Evolutionary conservation across 2,329 filamentous ascomycete species (phyloP).

Genomic region (Xylaria sp.): DNA sequence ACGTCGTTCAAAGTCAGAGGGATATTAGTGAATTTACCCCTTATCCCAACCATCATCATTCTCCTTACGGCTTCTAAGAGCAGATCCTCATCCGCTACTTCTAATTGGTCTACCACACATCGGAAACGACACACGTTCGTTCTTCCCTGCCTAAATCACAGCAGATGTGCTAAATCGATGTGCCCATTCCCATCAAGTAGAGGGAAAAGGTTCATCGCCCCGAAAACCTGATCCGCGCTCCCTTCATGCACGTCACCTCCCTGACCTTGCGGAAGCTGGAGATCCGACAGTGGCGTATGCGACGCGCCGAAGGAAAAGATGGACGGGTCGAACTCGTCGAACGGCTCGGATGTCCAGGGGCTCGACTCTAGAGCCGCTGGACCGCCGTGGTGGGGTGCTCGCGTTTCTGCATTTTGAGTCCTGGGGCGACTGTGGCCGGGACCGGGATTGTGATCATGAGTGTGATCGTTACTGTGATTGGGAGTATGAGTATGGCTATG

Average conservation of each 20-base stretch:
- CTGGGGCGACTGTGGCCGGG: not conserved
- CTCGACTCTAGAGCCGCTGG: not conserved
- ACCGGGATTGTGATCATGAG: not conserved
- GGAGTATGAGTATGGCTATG: not conserved
- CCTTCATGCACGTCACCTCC: conserved; percentile 50
- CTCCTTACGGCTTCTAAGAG: too few relatives aligned
- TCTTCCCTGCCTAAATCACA: conserved; percentile 2
- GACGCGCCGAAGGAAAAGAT: conserved; percentile 42
- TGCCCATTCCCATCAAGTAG: conserved; percentile 63
- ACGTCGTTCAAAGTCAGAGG: too few relatives aligned
- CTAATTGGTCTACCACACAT: too few relatives aligned
- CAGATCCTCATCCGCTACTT: too few relatives aligned
- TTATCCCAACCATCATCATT: too few relatives aligned
- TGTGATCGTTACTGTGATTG: not conserved
- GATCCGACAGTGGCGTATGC: conserved; percentile 39
- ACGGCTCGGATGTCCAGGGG: conserved; percentile 16
- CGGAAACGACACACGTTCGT: too few relatives aligned
- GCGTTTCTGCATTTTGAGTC: not conserved
- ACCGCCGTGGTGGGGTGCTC: not conserved
- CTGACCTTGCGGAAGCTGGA: conserved; percentile 42
- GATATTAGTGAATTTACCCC: too few relatives aligned
- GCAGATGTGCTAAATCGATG: conserved; percentile 59
- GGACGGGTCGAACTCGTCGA: conserved; percentile 40
- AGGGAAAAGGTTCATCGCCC: conserved; percentile 62
- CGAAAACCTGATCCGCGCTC: conserved; percentile 55